Conservation (phyloP, 2,329 filamentous ascomycete species). For the Colletotrichum sublineola region DNA sequence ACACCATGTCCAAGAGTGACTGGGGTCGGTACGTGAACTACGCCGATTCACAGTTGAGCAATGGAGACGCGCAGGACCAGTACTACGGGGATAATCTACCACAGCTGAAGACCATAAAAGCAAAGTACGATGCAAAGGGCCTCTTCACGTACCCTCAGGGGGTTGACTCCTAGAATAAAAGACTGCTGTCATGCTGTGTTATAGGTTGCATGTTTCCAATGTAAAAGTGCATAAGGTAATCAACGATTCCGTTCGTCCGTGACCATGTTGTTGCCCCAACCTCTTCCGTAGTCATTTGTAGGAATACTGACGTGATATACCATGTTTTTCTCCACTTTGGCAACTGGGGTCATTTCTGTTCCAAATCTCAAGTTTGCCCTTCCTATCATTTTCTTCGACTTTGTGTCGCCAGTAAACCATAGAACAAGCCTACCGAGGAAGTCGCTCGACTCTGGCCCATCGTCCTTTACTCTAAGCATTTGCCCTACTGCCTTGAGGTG, state of each 20-base stretch:
- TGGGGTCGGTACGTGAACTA: conserved; percentile 69
- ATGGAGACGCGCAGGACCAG: conserved; percentile 61
- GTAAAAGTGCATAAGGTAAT: neutral
- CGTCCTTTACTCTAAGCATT: conserved; percentile 1
- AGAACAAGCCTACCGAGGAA: conserved; percentile 2
- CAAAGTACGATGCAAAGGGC: conserved; percentile 54
- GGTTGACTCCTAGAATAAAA: conserved; percentile 10
- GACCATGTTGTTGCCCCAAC: neutral
- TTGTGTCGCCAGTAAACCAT: neutral
- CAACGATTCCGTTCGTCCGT: neutral
- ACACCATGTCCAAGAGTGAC: conserved; percentile 50
- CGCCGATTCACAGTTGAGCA: conserved; percentile 61
- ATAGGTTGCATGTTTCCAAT: neutral
- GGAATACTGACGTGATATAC: neutral
- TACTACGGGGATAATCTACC: conserved; percentile 61
- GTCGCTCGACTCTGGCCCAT: neutral
- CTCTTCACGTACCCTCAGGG: conserved; percentile 58
- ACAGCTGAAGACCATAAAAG: conserved; percentile 55
- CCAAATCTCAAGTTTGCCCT: neutral
- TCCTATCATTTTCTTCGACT: neutral
- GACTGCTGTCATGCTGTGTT: neutral
- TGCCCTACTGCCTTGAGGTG: conserved; percentile 19
- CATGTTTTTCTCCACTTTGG: neutral
- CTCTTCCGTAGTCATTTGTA: neutral
- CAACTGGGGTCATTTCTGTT: neutral